Percentiles rank a stretch among this genome's conserved stretches.
Conservation (phyloP, 805 yeast species). For the Clavispora vitiphila region DNA sequence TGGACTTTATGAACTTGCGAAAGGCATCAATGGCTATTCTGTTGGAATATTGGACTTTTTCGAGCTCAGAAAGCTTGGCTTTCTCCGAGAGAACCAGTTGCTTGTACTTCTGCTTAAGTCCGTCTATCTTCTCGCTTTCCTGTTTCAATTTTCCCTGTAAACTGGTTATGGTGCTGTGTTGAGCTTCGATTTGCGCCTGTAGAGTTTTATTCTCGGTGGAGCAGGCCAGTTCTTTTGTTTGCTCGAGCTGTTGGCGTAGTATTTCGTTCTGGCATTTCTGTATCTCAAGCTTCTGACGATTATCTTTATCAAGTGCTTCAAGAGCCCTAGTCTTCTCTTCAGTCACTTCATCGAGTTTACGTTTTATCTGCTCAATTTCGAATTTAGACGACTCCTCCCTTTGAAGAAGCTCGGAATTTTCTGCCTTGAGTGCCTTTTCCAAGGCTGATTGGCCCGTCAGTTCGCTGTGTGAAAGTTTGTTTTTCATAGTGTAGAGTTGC, state of each 20-base stretch:
- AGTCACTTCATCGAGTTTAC: neutral
- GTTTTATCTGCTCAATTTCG: neutral
- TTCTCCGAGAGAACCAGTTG: neutral
- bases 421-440: neutral
- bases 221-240: neutral
- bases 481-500: neutral
- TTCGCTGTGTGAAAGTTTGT: neutral
- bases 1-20: conserved; percentile 6
- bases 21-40: conserved; percentile 6
- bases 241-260: neutral
- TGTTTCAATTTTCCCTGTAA: neutral
- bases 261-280: neutral
- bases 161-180: neutral
- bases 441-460: neutral
- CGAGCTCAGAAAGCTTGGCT: neutral
- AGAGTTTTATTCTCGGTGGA: neutral
- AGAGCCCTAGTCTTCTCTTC: neutral
- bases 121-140: neutral
- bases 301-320: neutral
- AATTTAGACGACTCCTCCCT: neutral
- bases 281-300: neutral
- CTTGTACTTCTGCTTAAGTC: neutral
- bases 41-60: conserved; percentile 4
- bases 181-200: neutral
- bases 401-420: neutral